Percentiles rank a stretch among this genome's conserved stretches.
These are phyloP conservation scores for Cyclotella atomus DNA, from an alignment of 108 stramenopile species.

Conservation along the genomic window DNA sequence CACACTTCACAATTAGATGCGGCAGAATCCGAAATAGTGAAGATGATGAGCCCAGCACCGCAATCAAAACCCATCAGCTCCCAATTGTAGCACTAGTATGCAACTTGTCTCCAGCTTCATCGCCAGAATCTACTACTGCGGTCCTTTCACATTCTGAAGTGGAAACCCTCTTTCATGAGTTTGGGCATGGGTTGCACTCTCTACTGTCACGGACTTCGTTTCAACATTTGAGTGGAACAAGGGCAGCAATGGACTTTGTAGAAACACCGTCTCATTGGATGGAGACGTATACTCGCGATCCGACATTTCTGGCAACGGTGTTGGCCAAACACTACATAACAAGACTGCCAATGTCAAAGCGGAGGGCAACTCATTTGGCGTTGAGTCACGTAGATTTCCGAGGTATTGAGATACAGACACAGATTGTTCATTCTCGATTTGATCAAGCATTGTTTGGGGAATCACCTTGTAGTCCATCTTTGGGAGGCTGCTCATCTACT, in stretches of 20 bases:
- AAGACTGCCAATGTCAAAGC: slow-evolving; percentile 66
- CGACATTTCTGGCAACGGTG: slow-evolving; percentile 54
- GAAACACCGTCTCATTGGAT: slow-evolving; percentile 88
- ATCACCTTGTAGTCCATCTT: slow-evolving; percentile 37
- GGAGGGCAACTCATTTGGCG: slow-evolving; percentile 50
- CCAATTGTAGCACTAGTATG: slow-evolving; percentile 93
- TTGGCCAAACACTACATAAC: slow-evolving; percentile 62
- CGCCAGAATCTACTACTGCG: slow-evolving; percentile 10
- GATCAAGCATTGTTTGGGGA: slow-evolving; percentile 85
- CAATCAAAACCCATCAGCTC: slow-evolving; percentile 57
- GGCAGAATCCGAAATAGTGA: slow-evolving; percentile 66
- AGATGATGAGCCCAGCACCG: not conserved
- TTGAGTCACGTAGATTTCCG: slow-evolving; percentile 70
- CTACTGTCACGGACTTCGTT: slow-evolving; percentile 91
- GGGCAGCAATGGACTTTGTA: slow-evolving; percentile 92
- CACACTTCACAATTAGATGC: slow-evolving; percentile 98
- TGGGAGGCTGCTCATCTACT: slow-evolving; percentile 53
- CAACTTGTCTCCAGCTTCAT: slow-evolving; percentile 67
- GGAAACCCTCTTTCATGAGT: slow-evolving; percentile 97
- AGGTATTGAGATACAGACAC: slow-evolving; percentile 78
- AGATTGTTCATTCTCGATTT: slow-evolving; percentile 77
- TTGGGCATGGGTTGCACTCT: slow-evolving; percentile 97
- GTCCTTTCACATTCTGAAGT: slow-evolving; percentile 90
- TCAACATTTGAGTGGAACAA: slow-evolving; percentile 96
- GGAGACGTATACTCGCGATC: slow-evolving; percentile 82